These are phyloP conservation scores for Eucalyptus curtisii DNA, from an alignment of 345 rosid genomes.

Conservation along the genomic window DNA sequence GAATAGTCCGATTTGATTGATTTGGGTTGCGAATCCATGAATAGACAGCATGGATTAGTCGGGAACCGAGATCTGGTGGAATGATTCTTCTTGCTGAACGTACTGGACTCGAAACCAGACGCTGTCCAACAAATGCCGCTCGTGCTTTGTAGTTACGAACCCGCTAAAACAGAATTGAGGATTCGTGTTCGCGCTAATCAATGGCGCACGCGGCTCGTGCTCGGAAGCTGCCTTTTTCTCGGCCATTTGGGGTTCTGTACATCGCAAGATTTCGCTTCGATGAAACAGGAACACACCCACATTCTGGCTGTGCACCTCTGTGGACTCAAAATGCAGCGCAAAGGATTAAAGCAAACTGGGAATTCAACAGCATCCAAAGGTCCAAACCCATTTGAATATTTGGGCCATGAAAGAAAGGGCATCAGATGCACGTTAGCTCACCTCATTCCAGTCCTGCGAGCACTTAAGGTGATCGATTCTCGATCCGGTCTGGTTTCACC, in stretches of 20 bases:
- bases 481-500: fast-evolving
- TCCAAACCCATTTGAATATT: neutral
- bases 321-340: neutral
- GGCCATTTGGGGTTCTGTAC: neutral
- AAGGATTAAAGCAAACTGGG: neutral
- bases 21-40: fast-evolving
- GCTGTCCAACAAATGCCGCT: neutral
- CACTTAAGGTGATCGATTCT: no score
- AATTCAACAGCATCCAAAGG: neutral
- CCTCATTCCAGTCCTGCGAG: neutral
- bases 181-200: neutral
- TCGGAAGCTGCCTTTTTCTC: neutral
- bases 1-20: neutral
- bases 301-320: neutral
- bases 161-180: neutral
- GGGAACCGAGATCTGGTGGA: fast-evolving
- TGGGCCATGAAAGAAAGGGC: neutral
- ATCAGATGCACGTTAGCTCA: neutral
- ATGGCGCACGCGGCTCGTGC: neutral
- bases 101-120: neutral
- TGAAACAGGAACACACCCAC: neutral
- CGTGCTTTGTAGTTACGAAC: neutral
- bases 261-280: neutral
- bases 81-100: neutral
- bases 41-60: neutral